These are phyloP conservation scores for Aureobasidium sp. DNA, from an alignment of 2,329 filamentous ascomycete genomes.

Conservation along the genomic window DNA sequence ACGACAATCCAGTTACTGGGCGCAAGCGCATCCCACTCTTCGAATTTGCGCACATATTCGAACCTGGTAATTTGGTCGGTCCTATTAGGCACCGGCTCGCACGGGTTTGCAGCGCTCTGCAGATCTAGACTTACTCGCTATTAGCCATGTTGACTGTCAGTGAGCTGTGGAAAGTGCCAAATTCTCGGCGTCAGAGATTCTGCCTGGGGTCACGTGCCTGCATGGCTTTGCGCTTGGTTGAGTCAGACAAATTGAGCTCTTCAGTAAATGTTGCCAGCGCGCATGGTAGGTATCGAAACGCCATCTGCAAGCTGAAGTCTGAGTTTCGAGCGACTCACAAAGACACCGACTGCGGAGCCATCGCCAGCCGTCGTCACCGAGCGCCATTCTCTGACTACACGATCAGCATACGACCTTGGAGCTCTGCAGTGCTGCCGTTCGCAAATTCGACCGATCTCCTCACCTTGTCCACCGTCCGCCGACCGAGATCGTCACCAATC, in stretches of 20 bases:
- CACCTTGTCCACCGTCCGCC: neutral
- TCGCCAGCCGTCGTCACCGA: no score
- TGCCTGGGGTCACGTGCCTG: neutral
- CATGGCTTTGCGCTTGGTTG: neutral
- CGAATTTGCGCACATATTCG: constrained; percentile 88
- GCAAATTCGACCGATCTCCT: no score
- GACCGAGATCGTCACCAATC: neutral
- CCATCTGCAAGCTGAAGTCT: no score
- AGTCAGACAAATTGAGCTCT: neutral
- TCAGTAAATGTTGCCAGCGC: neutral
- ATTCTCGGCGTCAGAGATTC: neutral
- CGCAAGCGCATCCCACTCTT: constrained; percentile 71
- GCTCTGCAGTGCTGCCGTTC: no score
- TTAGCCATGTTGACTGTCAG: constrained; percentile 16
- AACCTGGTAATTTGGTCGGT: constrained; percentile 40
- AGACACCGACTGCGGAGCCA: no score
- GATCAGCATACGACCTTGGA: no score
- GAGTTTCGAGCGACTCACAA: no score
- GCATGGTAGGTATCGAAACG: neutral
- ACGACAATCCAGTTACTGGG: constrained; percentile 95
- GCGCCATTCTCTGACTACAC: no score
- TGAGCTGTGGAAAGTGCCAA: neutral
- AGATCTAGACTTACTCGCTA: constrained; percentile 17
- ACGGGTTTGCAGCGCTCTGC: neutral
- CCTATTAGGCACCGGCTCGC: neutral